Evolutionary conservation across 2,329 filamentous ascomycete genomes (phyloP).

Genomic region (Immersiporthe knoxdaviesiana): DNA sequence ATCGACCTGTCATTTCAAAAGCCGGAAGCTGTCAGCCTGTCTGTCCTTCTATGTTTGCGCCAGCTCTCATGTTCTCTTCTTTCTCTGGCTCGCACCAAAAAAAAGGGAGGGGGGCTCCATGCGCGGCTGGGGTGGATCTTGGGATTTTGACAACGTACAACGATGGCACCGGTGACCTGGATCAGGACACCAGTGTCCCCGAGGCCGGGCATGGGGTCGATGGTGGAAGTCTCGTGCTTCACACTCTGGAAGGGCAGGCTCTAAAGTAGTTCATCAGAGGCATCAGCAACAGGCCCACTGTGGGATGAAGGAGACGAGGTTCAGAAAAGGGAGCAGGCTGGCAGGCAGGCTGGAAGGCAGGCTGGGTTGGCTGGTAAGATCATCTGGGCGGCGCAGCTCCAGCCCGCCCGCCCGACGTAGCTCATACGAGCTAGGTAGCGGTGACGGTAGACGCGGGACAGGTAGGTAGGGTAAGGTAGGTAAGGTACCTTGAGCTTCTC

Average conservation of each 20-base stretch:
- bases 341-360: too few species aligned
- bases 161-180: constrained; percentile 62
- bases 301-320: not conserved
- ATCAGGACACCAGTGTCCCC: constrained; percentile 63
- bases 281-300: constrained; percentile 12
- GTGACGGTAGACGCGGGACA: not conserved
- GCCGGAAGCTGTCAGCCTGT: constrained; percentile 8
- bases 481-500: constrained; percentile 66
- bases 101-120: too few species aligned
- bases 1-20: constrained; percentile 62
- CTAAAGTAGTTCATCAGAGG: constrained; percentile 22
- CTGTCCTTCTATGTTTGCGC: not conserved
- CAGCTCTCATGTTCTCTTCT: not conserved
- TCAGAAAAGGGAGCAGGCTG: too few species aligned
- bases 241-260: constrained; percentile 73
- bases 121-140: too few species aligned
- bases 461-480: constrained; percentile 18
- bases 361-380: not conserved
- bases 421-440: not conserved
- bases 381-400: not conserved
- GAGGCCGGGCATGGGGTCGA: constrained; percentile 70
- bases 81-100: not conserved
- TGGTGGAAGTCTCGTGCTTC: constrained; percentile 65
- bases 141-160: constrained; percentile 19
- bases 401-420: not conserved